These are phyloP conservation scores for Talaromyces islandicus DNA, from an alignment of 2,329 filamentous ascomycete genomes.

Conservation along the genomic window DNA sequence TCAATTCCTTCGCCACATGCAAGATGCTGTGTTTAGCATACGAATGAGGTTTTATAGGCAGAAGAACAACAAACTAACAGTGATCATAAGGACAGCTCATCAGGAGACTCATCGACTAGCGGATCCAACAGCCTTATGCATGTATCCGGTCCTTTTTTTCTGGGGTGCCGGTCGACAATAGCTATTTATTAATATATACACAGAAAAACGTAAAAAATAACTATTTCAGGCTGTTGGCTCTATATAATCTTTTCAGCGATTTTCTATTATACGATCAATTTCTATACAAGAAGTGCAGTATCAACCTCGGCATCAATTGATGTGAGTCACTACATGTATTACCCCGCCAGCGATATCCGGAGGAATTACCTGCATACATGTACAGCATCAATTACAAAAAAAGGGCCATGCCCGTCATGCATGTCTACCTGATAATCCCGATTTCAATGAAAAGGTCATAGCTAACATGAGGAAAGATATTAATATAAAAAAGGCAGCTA, in stretches of 20 bases:
- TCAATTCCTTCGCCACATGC: not conserved
- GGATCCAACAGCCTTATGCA: not conserved
- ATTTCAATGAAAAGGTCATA: not conserved
- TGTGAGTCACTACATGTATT: not conserved
- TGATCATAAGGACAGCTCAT: not conserved
- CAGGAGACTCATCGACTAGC: not conserved
- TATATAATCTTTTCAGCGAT: not conserved
- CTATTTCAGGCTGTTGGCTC: no score
- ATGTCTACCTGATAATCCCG: conserved; percentile 8
- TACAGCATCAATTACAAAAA: not conserved
- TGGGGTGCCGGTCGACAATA: not conserved
- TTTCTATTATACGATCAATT: not conserved
- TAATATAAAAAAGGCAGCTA: not conserved
- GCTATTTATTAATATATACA: not conserved
- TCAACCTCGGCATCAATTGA: not conserved
- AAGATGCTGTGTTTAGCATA: not conserved
- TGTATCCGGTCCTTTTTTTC: not conserved
- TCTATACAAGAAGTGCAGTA: not conserved
- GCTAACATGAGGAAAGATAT: not conserved
- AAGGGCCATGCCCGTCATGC: not conserved
- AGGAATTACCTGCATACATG: not conserved
- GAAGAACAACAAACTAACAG: not conserved
- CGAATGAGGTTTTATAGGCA: not conserved
- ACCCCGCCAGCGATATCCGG: not conserved
- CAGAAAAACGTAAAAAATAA: not conserved